Conservation (phyloP, 345 rosid genomes). For the Eucalyptus pauciflora region DNA sequence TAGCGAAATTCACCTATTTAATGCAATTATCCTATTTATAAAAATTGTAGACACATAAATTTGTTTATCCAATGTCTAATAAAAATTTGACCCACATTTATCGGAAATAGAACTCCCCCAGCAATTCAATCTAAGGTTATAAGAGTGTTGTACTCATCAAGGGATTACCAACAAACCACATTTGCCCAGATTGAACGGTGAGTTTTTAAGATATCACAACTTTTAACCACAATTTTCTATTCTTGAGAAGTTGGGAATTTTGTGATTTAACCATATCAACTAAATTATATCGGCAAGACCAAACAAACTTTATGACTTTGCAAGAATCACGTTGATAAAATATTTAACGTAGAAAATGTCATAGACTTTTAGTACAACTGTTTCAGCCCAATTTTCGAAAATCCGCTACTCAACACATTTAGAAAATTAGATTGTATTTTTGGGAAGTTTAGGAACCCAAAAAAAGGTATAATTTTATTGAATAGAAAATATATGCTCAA, state of each 20-base stretch:
- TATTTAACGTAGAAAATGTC: not conserved
- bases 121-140: not conserved
- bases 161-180: not conserved
- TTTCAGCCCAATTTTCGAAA: fast-evolving
- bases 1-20: not conserved
- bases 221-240: not conserved
- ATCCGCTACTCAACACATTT: not conserved
- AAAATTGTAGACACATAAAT: not conserved
- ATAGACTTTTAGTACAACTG: fast-evolving
- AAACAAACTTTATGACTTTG: not conserved
- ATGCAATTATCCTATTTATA: not conserved
- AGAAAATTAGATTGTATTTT: not conserved
- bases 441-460: not conserved
- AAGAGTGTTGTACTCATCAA: not conserved
- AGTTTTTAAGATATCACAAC: not conserved
- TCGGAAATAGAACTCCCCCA: not conserved
- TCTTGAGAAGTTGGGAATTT: not conserved
- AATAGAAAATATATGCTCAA: not conserved
- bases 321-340: not conserved
- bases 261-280: not conserved
- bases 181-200: fast-evolving
- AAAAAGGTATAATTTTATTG: not conserved
- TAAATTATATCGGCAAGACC: not conserved
- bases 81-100: not conserved
- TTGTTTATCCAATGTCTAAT: not conserved